Percentiles rank a stretch among this genome's conserved stretches.
Evolutionary conservation across 2,329 filamentous ascomycete species (phyloP).

Genomic region (Triangularia setosa): DNA sequence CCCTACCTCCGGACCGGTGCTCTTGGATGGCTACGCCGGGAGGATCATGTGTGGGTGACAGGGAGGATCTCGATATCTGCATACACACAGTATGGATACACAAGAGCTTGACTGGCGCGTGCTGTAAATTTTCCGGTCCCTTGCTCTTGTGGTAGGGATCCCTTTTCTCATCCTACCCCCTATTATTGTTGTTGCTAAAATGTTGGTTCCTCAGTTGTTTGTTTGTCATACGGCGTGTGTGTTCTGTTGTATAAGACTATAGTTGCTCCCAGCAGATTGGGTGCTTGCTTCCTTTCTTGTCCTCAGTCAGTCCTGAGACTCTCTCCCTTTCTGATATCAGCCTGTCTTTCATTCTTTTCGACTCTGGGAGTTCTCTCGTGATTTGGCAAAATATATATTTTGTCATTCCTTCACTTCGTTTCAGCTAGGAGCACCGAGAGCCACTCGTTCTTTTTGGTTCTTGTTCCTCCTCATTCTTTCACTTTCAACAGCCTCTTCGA

Average conservation of each 20-base stretch:
- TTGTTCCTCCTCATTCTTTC: background rate
- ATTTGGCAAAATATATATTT: background rate
- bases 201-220: background rate
- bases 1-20: background rate
- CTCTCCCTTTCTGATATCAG: background rate
- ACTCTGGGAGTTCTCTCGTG: background rate
- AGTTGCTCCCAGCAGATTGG: background rate
- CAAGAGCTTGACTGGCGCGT: background rate
- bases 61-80: background rate
- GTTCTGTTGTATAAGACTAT: slow-evolving; percentile 1
- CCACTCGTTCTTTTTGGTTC: background rate
- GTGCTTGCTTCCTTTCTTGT: slow-evolving; percentile 1
- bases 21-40: background rate
- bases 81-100: background rate
- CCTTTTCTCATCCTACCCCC: background rate
- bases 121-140: background rate
- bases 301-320: slow-evolving; percentile 3
- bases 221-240: background rate
- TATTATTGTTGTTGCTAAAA: background rate
- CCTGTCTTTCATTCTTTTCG: slow-evolving; percentile 1
- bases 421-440: background rate
- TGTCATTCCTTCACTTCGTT: background rate
- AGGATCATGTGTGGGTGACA: background rate
- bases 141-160: background rate
- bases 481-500: background rate